Percentiles rank a stretch among this genome's conserved stretches.
These are phyloP conservation scores for Sanghuangporus baumii DNA, from an alignment of 1,284 basidiomycete species.

Conservation along the genomic window DNA sequence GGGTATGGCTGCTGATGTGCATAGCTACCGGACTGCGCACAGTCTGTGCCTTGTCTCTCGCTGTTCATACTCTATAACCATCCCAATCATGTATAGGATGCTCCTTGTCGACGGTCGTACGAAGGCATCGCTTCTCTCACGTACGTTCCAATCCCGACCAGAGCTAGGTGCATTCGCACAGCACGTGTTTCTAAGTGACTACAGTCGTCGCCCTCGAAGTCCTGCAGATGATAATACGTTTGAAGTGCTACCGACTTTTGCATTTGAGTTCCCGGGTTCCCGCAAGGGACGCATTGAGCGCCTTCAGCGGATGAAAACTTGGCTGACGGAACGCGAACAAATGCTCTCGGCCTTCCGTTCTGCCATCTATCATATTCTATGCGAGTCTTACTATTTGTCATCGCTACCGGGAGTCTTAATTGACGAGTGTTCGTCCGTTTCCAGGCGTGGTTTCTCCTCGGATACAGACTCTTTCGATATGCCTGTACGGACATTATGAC, in stretches of 20 bases:
- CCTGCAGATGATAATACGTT: conserved; percentile 5
- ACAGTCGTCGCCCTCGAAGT: neutral
- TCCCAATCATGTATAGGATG: conserved; percentile 5
- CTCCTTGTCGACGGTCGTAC: conserved; percentile 5
- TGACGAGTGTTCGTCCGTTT: neutral
- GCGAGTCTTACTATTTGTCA: neutral
- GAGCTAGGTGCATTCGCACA: neutral
- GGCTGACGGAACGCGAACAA: conserved; percentile 2
- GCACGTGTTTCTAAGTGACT: conserved; percentile 7
- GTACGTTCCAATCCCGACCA: conserved; percentile 5
- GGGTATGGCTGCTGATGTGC: neutral
- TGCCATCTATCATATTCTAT: conserved; percentile 1
- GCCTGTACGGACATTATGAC: conserved; percentile 8
- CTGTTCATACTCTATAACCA: neutral
- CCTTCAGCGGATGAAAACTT: conserved; percentile 4
- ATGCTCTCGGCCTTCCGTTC: conserved; percentile 3
- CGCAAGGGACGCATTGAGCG: conserved; percentile 11
- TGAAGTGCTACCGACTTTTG: conserved; percentile 8
- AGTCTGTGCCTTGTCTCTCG: conserved; percentile 14
- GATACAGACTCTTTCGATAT: conserved; percentile 6
- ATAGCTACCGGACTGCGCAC: neutral
- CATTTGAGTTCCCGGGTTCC: conserved; percentile 7
- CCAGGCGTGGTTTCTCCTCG: neutral
- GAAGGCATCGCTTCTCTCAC: neutral
- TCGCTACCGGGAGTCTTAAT: neutral